A percentile compares a stretch with the other conserved stretches of the same genome.
phyloP scores from a whole-genome alignment of 176 grass and related monocot genomes.

The Rhynchospora pubera region DNA sequence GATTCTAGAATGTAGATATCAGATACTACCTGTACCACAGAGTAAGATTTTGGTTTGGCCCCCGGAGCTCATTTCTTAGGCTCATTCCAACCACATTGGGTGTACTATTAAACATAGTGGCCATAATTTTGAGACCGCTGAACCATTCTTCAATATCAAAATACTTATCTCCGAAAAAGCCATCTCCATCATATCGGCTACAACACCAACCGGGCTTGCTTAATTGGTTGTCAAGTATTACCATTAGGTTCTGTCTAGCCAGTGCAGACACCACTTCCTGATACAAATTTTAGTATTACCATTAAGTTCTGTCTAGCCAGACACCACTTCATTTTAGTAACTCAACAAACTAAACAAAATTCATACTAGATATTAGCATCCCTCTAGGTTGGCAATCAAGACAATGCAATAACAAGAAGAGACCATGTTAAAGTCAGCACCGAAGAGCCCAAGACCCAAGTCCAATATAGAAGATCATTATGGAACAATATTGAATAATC shows the following conservation, averaged over 20 bases:
- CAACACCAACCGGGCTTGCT: constrained; percentile 87
- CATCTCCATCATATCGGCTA: constrained; percentile 56
- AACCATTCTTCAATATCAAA: constrained; percentile 89
- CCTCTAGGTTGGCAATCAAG: background rate
- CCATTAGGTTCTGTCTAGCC: constrained; percentile 64
- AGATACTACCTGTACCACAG: constrained; percentile 83
- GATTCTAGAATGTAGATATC: background rate
- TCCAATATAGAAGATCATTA: no score
- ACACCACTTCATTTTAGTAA: constrained; percentile 43
- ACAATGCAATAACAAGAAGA: background rate
- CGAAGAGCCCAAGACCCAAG: no score
- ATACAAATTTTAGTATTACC: constrained; percentile 33
- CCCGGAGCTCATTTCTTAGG: constrained; percentile 83
- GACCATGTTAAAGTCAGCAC: no score
- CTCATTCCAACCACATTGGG: constrained; percentile 85
- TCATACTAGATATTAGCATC: background rate
- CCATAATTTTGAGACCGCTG: constrained; percentile 56
- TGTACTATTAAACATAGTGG: constrained; percentile 55
- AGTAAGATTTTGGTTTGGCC: constrained; percentile 61
- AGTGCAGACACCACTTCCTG: constrained; percentile 75
- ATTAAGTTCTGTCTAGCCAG: constrained; percentile 64
- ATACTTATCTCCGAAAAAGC: constrained; percentile 87
- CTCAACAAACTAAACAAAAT: background rate
- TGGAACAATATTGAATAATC: no score
- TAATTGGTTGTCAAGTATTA: constrained; percentile 98